Conservation (phyloP, 2,329 filamentous ascomycete genomes). For the Thermochaetoides dissita region DNA sequence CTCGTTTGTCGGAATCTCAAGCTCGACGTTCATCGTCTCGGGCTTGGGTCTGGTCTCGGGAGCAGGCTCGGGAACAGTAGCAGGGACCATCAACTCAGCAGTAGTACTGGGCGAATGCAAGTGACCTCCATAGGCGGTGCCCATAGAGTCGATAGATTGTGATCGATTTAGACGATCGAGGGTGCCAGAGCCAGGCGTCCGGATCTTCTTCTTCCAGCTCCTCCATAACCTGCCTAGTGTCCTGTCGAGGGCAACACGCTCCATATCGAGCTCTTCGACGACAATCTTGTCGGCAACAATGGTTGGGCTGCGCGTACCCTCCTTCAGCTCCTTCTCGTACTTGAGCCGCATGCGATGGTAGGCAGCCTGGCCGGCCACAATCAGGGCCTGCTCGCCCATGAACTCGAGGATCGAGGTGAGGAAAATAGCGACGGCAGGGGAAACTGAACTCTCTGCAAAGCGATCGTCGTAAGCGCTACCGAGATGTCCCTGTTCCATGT, state of each 20-base stretch:
- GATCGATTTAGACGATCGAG: conserved; percentile 27
- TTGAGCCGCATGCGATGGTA: conserved; percentile 50
- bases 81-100: conserved; percentile 23
- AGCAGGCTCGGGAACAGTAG: conserved; percentile 24
- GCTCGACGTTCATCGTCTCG: background rate
- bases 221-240: conserved; percentile 84
- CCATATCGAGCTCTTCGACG: conserved; percentile 86
- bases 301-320: conserved; percentile 31
- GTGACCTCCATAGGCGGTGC: conserved; percentile 19
- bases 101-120: conserved; percentile 25
- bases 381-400: conserved; percentile 77
- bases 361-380: conserved; percentile 76
- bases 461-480: conserved; percentile 42
- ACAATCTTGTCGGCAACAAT: conserved; percentile 52
- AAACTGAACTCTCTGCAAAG: conserved; percentile 52
- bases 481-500: conserved; percentile 67
- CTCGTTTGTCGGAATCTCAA: no score
- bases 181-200: conserved; percentile 37
- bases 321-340: conserved; percentile 44
- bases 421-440: conserved; percentile 88
- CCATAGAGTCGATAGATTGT: conserved; percentile 33
- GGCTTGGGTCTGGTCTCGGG: conserved; percentile 1
- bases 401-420: conserved; percentile 89
- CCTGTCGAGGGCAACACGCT: conserved; percentile 79
- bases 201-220: conserved; percentile 80